A percentile compares a stretch with the other conserved stretches of the same genome.
phyloP scores from a whole-genome alignment of 495 filamentous ascomycete species.

The Physcia stellaris region DNA sequence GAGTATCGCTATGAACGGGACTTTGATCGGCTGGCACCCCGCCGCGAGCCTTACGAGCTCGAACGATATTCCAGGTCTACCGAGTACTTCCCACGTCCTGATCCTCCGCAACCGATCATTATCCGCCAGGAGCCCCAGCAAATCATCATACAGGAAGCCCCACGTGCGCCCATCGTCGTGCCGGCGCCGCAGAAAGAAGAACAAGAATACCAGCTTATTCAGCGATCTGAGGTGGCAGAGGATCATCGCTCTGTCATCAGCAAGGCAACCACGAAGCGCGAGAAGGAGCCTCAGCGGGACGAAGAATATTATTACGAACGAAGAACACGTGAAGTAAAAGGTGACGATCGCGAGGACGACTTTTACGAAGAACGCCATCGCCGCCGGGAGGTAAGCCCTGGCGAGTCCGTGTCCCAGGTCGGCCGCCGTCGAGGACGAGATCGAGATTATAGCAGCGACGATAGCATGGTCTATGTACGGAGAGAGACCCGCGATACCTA shows the following conservation, averaged over 20 bases:
- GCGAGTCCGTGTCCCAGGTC: conserved; percentile 44
- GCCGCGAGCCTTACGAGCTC: conserved; percentile 31
- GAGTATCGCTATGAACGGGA: conserved; percentile 36
- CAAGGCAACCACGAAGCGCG: conserved; percentile 19
- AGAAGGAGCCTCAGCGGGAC: conserved; percentile 19
- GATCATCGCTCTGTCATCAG: conserved; percentile 31
- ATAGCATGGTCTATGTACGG: conserved; percentile 46
- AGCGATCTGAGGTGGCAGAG: conserved; percentile 43
- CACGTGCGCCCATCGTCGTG: conserved; percentile 53
- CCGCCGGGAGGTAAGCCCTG: conserved; percentile 41
- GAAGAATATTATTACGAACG: conserved; percentile 20
- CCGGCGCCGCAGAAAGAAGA: conserved; percentile 37
- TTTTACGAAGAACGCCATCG: conserved; percentile 39
- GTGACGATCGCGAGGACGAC: conserved; percentile 37
- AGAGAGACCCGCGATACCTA: conserved; percentile 31
- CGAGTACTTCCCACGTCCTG: conserved; percentile 49
- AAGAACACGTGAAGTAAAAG: conserved; percentile 23
- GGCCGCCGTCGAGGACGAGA: conserved; percentile 22
- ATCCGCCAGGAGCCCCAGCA: conserved; percentile 58
- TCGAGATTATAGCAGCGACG: conserved; percentile 44
- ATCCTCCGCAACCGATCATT: conserved; percentile 45
- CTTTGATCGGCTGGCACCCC: conserved; percentile 21
- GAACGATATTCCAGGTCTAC: conserved; percentile 52
- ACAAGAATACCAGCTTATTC: conserved; percentile 53
- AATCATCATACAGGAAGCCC: conserved; percentile 62